A percentile compares a stretch with the other conserved stretches of the same genome.
Conservation (phyloP, 2,329 filamentous ascomycete genomes). For the Nannizzia gypsea region DNA sequence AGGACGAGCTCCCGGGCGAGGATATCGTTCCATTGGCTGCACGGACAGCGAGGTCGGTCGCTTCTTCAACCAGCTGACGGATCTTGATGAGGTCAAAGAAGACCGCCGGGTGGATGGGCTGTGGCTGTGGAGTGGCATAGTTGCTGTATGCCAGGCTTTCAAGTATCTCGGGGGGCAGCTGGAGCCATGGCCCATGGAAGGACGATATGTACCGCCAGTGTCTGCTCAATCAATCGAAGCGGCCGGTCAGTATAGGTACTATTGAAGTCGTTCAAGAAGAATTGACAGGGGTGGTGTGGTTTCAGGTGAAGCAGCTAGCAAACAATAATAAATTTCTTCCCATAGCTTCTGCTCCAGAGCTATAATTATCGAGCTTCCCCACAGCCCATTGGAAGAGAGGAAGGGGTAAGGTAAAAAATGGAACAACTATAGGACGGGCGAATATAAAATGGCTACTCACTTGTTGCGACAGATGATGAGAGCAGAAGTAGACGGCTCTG, state of each 20-base stretch:
- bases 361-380: not conserved
- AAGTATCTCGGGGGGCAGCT: constrained; percentile 66
- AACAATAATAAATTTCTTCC: not conserved
- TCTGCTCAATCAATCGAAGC: constrained; percentile 33
- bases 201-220: constrained; percentile 79
- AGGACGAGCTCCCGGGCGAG: constrained; percentile 47
- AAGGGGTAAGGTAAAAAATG: not conserved
- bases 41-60: constrained; percentile 63
- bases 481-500: constrained; percentile 34
- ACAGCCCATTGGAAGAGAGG: not conserved
- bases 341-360: not conserved
- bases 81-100: constrained; percentile 81
- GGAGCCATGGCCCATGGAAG: constrained; percentile 73
- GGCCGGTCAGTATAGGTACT: not conserved
- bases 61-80: constrained; percentile 65
- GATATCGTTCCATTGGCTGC: constrained; percentile 63
- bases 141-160: constrained; percentile 69
- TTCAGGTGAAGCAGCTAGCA: too few species aligned
- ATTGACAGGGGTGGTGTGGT: not conserved
- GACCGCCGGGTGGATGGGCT: constrained; percentile 64
- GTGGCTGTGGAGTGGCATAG: constrained; percentile 63
- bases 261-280: too few species aligned
- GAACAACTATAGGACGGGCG: not conserved
- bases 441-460: constrained; percentile 29
- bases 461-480: constrained; percentile 57